A percentile compares a stretch with the other conserved stretches of the same genome.
Conservation (phyloP, 1,284 basidiomycete genomes). For the Sporisorium iseilematis-ciliati region DNA sequence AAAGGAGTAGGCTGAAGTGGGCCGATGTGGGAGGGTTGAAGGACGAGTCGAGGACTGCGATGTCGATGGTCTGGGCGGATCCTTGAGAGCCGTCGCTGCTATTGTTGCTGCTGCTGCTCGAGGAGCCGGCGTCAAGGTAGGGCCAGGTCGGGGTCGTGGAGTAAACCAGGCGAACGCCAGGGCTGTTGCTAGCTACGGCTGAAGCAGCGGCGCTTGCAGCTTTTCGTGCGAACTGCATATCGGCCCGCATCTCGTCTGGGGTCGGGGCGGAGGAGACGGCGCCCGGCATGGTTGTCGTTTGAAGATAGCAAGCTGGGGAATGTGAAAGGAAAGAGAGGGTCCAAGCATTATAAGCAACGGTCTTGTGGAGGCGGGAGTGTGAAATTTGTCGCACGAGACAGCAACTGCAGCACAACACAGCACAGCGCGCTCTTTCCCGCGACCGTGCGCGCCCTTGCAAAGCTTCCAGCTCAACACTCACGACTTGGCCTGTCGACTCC, state of each 20-base stretch:
- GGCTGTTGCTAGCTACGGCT: slow-evolving; percentile 9
- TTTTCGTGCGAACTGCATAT: slow-evolving; percentile 25
- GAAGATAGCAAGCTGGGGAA: not conserved
- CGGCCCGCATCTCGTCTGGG: slow-evolving; percentile 8
- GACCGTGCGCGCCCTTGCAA: slow-evolving; percentile 8
- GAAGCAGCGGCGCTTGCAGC: slow-evolving; percentile 26
- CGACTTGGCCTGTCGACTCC: not conserved
- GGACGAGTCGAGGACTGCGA: slow-evolving; percentile 84
- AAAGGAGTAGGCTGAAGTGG: slow-evolving; percentile 81
- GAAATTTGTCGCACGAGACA: slow-evolving; percentile 32
- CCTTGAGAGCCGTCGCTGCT: too few species aligned
- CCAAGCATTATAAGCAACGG: not conserved
- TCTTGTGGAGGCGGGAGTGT: slow-evolving; percentile 4
- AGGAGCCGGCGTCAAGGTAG: slow-evolving; percentile 6
- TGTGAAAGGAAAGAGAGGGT: not conserved
- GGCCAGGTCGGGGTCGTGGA: slow-evolving; percentile 39
- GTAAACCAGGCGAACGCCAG: slow-evolving; percentile 49
- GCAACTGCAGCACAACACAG: not conserved
- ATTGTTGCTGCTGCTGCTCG: not conserved
- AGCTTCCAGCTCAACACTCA: slow-evolving; percentile 16
- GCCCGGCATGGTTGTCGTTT: slow-evolving; percentile 12
- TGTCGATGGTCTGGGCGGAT: slow-evolving; percentile 30
- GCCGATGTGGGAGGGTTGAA: slow-evolving; percentile 94
- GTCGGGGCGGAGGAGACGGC: not conserved
- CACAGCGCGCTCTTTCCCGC: not conserved